A percentile compares a stretch with the other conserved stretches of the same genome.
Conservation (phyloP, 140 eudicot genomes). For the Cichorium intybus region DNA sequence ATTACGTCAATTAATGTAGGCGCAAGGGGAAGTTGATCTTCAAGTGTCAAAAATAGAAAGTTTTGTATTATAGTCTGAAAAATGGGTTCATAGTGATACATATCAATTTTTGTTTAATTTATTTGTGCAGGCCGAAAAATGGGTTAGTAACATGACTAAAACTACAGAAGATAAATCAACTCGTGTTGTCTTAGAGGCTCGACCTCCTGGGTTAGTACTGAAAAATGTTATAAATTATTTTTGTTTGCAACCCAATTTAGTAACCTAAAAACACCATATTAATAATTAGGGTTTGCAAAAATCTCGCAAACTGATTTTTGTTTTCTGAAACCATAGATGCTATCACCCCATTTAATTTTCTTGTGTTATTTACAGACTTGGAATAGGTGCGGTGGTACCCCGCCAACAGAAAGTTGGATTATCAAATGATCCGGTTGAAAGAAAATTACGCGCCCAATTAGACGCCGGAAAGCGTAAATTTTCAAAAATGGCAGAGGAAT, state of each 20-base stretch:
- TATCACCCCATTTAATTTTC: neutral
- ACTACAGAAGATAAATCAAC: slow-evolving; percentile 41
- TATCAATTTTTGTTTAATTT: neutral
- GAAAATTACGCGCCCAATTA: slow-evolving; percentile 57
- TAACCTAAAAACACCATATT: neutral
- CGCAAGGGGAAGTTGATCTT: too few relatives aligned
- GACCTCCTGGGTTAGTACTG: slow-evolving; percentile 66
- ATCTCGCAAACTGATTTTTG: too few relatives aligned
- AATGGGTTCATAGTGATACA: neutral
- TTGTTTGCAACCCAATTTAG: too few relatives aligned
- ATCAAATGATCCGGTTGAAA: slow-evolving; percentile 60
- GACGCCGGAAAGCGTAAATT: slow-evolving; percentile 47
- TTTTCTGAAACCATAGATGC: too few relatives aligned
- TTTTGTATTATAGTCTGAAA: too few relatives aligned
- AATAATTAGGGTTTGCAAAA: too few relatives aligned
- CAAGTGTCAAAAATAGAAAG: too few relatives aligned
- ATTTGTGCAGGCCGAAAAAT: slow-evolving; percentile 68
- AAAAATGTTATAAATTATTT: neutral
- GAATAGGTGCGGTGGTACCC: slow-evolving; percentile 84
- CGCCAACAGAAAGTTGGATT: slow-evolving; percentile 37
- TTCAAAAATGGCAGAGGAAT: slow-evolving; percentile 39
- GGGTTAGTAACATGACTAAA: slow-evolving; percentile 79
- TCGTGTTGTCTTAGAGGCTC: slow-evolving; percentile 58
- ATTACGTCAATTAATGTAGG: too few relatives aligned
- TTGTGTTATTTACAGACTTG: slow-evolving; percentile 48